Evolutionary conservation across 2,329 filamentous ascomycete genomes (phyloP), one percentile per base, ranked within the genome.

Genomic region (Botrytis deweyae): DNA sequence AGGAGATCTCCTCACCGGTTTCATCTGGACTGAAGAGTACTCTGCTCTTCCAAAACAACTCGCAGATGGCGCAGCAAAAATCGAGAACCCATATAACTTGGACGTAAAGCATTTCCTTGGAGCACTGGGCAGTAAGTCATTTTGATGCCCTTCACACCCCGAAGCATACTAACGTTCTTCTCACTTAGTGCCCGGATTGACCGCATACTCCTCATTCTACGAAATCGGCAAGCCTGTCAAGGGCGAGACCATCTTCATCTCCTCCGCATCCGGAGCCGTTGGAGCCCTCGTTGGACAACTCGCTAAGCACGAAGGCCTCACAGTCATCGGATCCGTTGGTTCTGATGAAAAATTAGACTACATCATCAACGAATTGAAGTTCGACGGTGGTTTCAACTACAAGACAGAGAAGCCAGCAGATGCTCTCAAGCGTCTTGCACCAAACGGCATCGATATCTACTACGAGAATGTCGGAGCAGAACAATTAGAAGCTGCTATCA

Each of bases 401-500:
- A 93, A 93, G 86, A 93, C 87, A 73, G 92, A 93, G 84, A 88
- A 88, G 80, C 86, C 90, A 6, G 81, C 83, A 0, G 89, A 90
- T 59, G 91, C 91, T 0, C 85, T 94, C 66, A 82, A 85, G 77
- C 86, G 91, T 73, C 86, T 94, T 10, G 91, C 91, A 1, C 91
- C 92, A 1, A 82, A 93, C 36, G 92, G 92, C 10, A 86, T 95
- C 75, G 92, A 94, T 80, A 93, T 94, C 81, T 94, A 94, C 84
- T 95, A 91, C 80, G 92, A 94, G 83, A 94, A 94, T 78, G 92
- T 93, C 10, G 92, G 92, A 33, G 92, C 92, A 58, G 91, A 93
- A 82, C 90, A 92, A 76, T 85, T 94, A 70, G 89, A 92, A 77
- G 91, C 91, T 58, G 90, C 90, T 0, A 82, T 94, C 66, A 84